Evolutionary conservation across 2,329 filamentous ascomycete species (phyloP), one percentile per base, ranked within the genome.

Genomic region (Exophiala sideris): DNA sequence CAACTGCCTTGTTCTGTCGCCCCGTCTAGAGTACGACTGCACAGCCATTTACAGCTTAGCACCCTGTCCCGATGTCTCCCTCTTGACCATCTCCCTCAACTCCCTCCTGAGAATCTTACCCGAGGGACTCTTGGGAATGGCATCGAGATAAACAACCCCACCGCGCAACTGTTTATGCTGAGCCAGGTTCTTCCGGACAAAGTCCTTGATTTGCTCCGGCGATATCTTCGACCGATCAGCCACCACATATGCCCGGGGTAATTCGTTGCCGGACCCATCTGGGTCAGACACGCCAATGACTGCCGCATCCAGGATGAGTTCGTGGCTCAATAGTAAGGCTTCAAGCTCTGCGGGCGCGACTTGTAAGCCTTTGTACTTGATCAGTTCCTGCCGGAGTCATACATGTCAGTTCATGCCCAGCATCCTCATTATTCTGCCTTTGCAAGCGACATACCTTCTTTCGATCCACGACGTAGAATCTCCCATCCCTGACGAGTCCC

Each of bases 381-480:
- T 73, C 21, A 70, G 64, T 50, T 69, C 73, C 72, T 87, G 1
- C 73, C n/a, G 74, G 59, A 75, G 75, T 50, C 74, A 73, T 54
- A 75, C 75, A 56, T 18, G 75, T 76, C 3, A 76, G 64, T 50
- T 74, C 1, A 45, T 3, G 16, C 12, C 3, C 5, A 33, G 5
- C 3, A 24, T 4, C 11, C 16, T 38, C 9, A 42, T 42, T 18
- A 18, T 3, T 18, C 16, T 18, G 16, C 16, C 16, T 2, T 18
- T 18, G 2, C 16, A 18, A 3, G 16, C 16, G 16, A 47, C 46
- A 41, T 52, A 60, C 77, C 75, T 89, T 91, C 34, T 90, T 78
- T 6, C 91, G 86, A 67, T 96, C 91, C 1, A 91, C 95, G 66
- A 96, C 91, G 75, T 85, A 96, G 65, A 95, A 88, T 67, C 94